A percentile compares a stretch with the other conserved stretches of the same genome.
These are phyloP conservation scores for Cystobasidium sp. DNA, from an alignment of 1,284 basidiomycete species.

Conservation along the genomic window DNA sequence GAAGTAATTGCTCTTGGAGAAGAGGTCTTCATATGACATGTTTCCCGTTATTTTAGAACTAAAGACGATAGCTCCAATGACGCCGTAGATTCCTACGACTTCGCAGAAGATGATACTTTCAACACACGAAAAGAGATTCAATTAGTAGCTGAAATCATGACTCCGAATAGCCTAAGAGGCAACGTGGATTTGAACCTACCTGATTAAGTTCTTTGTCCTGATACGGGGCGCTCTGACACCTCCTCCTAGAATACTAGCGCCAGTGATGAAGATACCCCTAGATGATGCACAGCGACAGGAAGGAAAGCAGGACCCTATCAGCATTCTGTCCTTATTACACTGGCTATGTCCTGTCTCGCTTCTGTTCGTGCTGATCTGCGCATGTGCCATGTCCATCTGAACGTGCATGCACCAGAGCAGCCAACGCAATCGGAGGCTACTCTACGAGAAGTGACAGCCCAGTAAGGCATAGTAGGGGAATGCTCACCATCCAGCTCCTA, in stretches of 20 bases:
- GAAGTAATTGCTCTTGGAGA: conserved; percentile 84
- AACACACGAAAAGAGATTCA: too few relatives aligned
- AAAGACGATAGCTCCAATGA: conserved; percentile 76
- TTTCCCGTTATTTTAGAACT: conserved; percentile 70
- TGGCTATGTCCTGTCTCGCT: neutral
- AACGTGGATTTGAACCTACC: conserved; percentile 62
- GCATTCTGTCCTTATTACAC: neutral
- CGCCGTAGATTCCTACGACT: conserved; percentile 62
- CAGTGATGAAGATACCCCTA: conserved; percentile 98
- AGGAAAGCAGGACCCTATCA: neutral
- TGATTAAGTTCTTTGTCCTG: conserved; percentile 96
- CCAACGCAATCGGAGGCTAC: neutral
- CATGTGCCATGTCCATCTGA: neutral
- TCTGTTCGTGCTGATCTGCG: neutral
- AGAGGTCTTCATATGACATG: conserved; percentile 68
- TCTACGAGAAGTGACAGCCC: neutral
- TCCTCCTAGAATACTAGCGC: conserved; percentile 90
- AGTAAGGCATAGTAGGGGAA: neutral
- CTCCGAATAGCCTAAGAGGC: neutral
- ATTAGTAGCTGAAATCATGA: neutral
- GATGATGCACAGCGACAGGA: neutral
- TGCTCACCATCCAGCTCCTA: conserved; percentile 93
- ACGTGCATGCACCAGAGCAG: neutral
- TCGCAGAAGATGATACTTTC: conserved; percentile 99
- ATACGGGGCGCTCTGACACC: conserved; percentile 94